These are phyloP conservation scores for Nothomitra cinnamomea DNA, from an alignment of 2,329 filamentous ascomycete genomes.

Conservation along the genomic window DNA sequence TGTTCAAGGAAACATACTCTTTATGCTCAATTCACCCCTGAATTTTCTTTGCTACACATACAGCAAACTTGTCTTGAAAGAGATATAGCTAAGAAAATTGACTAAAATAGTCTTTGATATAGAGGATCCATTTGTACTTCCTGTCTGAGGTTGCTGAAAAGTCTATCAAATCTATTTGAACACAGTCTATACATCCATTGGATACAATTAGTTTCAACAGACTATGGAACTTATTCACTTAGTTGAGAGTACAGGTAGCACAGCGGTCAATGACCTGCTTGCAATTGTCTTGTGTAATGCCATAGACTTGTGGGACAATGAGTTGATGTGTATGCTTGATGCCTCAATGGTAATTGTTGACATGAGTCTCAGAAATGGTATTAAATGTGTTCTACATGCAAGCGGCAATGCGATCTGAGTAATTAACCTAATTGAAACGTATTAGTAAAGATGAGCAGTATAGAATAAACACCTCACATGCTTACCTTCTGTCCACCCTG, in stretches of 20 bases:
- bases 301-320: not conserved
- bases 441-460: too few species aligned
- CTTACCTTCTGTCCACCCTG: too few species aligned
- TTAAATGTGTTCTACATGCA: too few species aligned
- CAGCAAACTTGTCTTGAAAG: not conserved
- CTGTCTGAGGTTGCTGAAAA: not conserved
- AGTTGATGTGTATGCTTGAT: too few species aligned
- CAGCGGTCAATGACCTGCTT: not conserved
- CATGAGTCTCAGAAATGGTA: too few species aligned
- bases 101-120: not conserved
- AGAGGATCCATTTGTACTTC: not conserved
- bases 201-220: not conserved
- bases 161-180: not conserved
- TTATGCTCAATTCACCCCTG: not conserved
- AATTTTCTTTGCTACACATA: not conserved
- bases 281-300: not conserved
- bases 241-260: not conserved
- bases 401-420: too few species aligned
- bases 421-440: too few species aligned
- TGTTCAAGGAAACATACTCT: not conserved
- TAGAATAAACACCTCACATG: too few species aligned
- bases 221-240: not conserved
- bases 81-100: not conserved
- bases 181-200: not conserved
- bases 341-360: too few species aligned